Base-by-base conservation (phyloP, 768 basidiomycete species). In the Pholiota conissans region DNA sequence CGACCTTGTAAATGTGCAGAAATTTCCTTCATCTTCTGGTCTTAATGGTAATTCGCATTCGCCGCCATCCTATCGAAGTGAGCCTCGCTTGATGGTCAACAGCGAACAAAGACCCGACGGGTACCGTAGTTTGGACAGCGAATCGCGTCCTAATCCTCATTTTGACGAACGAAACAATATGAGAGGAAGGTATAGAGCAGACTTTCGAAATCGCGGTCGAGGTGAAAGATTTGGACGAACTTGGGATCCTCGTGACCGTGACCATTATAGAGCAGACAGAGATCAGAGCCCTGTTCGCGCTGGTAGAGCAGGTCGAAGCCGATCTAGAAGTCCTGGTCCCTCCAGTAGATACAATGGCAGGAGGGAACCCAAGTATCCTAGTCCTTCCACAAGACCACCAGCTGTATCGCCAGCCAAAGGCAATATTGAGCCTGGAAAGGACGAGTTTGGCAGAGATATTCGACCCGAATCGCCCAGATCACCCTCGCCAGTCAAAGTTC, bases 391-490 rank as follows among this genome's bases (percentile, higher is more conserved):
- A 55, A 78, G 80, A 63, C 75, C 78, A 47, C 67, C 45, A 45
- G 50, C 50, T 14, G 24, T 75, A 42, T 65, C 72, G 61, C 59
- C 69, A 64, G 63, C 69, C 55, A 55, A 66, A 50, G 63, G 65
- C 37, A 61, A 55, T 46, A 60, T 65, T 67, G 67, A 61, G 61
- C 51, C 73, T n/a, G 85, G 75, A 56, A 91, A 85, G 72, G 91
- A 93, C 80, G 91, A 93, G 71, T 93, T 93, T 72, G 91, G 91
- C 63, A 86, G 91, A 65, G 90, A 93, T 69, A 79, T 91, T 67
- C 81, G 91, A 64, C 74, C 81, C 32, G 71, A 74, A 39, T 85
- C 89, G 35, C 76, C 81, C 46, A 68, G 67, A 20, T 64, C 63
- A 22, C 55, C 59, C 55, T 30, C 59, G 40, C 40, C 55, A 56